phyloP scores from a whole-genome alignment of 2,329 filamentous ascomycete genomes.

The Alternaria sp. region DNA sequence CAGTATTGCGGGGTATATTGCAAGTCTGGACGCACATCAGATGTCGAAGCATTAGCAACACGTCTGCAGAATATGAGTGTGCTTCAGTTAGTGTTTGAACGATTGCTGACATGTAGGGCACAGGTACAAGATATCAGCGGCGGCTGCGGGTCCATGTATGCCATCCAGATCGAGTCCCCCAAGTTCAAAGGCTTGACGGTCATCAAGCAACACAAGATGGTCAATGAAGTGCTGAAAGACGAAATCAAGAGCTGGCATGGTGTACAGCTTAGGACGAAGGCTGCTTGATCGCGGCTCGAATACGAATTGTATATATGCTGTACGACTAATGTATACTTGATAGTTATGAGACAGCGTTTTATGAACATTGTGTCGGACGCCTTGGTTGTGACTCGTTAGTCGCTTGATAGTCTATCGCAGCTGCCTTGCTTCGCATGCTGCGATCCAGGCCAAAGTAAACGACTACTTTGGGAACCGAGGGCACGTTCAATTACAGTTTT shows the following conservation, averaged over 20 bases:
- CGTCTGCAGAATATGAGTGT: neutral
- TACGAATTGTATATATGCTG: slow-evolving; percentile 5
- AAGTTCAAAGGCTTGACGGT: slow-evolving; percentile 73
- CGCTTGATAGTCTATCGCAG: neutral
- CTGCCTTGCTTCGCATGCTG: neutral
- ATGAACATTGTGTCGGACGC: neutral
- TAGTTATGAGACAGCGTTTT: neutral
- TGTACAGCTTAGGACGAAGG: slow-evolving; percentile 77
- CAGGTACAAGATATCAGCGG: slow-evolving; percentile 81
- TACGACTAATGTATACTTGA: slow-evolving; percentile 9
- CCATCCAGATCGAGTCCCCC: slow-evolving; percentile 75
- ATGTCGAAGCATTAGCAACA: neutral
- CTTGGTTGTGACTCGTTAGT: neutral
- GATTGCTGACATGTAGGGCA: slow-evolving; percentile 19
- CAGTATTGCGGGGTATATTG: slow-evolving; percentile 6
- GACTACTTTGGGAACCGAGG: neutral
- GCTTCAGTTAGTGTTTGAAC: neutral
- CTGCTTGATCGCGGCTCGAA: slow-evolving; percentile 26
- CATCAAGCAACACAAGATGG: slow-evolving; percentile 82
- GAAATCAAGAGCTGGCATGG: slow-evolving; percentile 84
- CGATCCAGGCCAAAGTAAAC: neutral
- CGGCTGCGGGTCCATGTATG: slow-evolving; percentile 88
- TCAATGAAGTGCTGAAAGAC: slow-evolving; percentile 75
- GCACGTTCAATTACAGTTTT: neutral
- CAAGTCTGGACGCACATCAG: neutral